These are phyloP conservation scores for Guillardia theta DNA, from an alignment of 78 protist species.

Conservation along the genomic window DNA sequence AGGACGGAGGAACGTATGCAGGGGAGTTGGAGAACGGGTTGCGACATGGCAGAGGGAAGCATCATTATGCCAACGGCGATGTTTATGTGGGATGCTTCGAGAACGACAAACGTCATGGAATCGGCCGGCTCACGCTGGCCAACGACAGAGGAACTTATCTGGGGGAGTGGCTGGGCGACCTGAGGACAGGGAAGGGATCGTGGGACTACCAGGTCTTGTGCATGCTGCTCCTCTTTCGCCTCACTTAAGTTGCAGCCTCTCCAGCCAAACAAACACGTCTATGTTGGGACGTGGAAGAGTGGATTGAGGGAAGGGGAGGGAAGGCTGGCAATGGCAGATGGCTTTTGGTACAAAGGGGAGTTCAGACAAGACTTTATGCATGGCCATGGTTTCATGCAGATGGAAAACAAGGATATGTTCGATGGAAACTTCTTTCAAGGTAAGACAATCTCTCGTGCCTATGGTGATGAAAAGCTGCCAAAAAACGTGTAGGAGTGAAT, in stretches of 20 bases:
- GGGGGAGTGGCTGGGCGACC: background rate
- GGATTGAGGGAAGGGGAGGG: background rate
- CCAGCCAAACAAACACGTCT: background rate
- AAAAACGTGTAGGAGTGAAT: no score
- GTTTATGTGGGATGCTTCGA: background rate
- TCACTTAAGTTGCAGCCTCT: background rate
- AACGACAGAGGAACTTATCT: background rate
- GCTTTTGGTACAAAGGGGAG: background rate
- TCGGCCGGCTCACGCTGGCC: background rate
- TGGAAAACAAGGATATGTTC: background rate
- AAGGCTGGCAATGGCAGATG: background rate
- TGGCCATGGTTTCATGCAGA: background rate
- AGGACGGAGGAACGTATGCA: background rate
- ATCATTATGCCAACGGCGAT: background rate
- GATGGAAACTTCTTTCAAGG: background rate
- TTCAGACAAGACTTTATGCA: background rate
- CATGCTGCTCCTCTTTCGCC: background rate
- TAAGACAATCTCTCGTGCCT: no score
- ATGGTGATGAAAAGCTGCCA: no score
- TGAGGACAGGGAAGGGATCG: background rate
- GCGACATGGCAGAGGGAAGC: constrained; percentile 6
- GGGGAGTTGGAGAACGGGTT: background rate
- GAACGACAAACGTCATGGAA: background rate
- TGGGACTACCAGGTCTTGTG: background rate
- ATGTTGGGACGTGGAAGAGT: background rate